Conservation (phyloP, 2,329 filamentous ascomycete genomes). For the Elsinoe australis region DNA sequence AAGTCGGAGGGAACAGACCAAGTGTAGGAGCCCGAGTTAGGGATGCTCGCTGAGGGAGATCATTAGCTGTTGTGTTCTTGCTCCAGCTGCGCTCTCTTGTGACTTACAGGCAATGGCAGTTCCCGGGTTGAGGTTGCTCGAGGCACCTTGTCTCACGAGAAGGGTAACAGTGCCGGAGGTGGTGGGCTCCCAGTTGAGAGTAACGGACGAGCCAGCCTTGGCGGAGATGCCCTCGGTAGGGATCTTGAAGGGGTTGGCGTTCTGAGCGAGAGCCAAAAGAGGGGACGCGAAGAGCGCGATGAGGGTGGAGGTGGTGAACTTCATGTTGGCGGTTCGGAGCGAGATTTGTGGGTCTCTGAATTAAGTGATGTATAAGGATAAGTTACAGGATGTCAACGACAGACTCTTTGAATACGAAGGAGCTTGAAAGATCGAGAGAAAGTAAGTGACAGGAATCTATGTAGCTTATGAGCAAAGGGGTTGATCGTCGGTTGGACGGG, state of each 20-base stretch:
- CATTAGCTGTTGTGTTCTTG: slow-evolving; percentile 17
- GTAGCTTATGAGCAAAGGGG: slow-evolving; percentile 13
- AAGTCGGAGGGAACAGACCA: slow-evolving; percentile 40
- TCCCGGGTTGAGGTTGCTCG: slow-evolving; percentile 36
- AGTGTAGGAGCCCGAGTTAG: slow-evolving; percentile 44
- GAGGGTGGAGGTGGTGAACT: slow-evolving; percentile 37
- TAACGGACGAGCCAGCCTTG: slow-evolving; percentile 40
- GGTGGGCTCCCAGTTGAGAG: slow-evolving; percentile 44
- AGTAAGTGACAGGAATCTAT: slow-evolving; percentile 5
- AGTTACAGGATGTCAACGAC: slow-evolving; percentile 12
- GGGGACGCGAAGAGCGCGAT: slow-evolving; percentile 41
- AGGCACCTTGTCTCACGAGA: slow-evolving; percentile 37
- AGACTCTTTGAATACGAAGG: slow-evolving; percentile 14
- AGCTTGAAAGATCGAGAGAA: neutral
- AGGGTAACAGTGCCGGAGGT: slow-evolving; percentile 46
- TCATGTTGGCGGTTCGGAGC: slow-evolving; percentile 34
- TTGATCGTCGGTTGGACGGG: slow-evolving; percentile 5
- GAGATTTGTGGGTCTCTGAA: slow-evolving; percentile 4
- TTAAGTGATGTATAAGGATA: slow-evolving; percentile 10
- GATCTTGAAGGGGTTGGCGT: slow-evolving; percentile 43
- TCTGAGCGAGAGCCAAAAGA: slow-evolving; percentile 33
- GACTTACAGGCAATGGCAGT: slow-evolving; percentile 28
- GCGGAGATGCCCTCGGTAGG: slow-evolving; percentile 38
- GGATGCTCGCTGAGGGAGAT: slow-evolving; percentile 36
- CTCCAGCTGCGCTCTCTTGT: slow-evolving; percentile 11